A percentile compares a stretch with the other conserved stretches of the same genome.
phyloP scores from a whole-genome alignment of 108 stramenopile species.

The Cyclotella atomus region DNA sequence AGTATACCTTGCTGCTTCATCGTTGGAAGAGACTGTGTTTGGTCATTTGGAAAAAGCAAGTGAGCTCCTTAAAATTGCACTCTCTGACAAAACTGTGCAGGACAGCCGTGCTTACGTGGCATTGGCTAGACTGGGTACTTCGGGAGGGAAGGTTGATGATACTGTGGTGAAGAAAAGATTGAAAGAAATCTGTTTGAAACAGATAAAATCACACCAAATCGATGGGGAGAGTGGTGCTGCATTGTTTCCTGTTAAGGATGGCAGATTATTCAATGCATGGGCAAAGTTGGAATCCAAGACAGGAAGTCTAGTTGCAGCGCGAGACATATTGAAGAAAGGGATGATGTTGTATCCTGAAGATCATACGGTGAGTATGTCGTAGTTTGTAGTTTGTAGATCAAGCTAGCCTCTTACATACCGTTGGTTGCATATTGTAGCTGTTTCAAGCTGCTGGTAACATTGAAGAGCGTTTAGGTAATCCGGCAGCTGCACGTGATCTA shows the following conservation, averaged over 20 bases:
- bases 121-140: slow-evolving; percentile 70
- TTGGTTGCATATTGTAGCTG: slow-evolving; percentile 20
- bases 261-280: slow-evolving; percentile 83
- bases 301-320: slow-evolving; percentile 53
- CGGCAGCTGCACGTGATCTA: slow-evolving; percentile 61
- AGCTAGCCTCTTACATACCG: not conserved
- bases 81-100: slow-evolving; percentile 30
- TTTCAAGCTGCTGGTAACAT: slow-evolving; percentile 83
- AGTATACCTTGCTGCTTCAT: slow-evolving; percentile 75
- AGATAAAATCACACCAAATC: slow-evolving; percentile 24
- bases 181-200: slow-evolving; percentile 44
- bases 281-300: slow-evolving; percentile 76
- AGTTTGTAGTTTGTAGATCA: not conserved
- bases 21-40: slow-evolving; percentile 79
- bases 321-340: slow-evolving; percentile 65
- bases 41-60: slow-evolving; percentile 54
- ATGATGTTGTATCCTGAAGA: slow-evolving; percentile 70
- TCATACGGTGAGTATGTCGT: slow-evolving; percentile 48
- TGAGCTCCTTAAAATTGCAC: slow-evolving; percentile 56
- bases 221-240: slow-evolving; percentile 14
- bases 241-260: slow-evolving; percentile 58
- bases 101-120: slow-evolving; percentile 77
- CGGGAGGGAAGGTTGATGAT: slow-evolving; percentile 44
- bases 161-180: slow-evolving; percentile 35
- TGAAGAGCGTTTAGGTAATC: slow-evolving; percentile 79